Percentiles rank a stretch among this genome's conserved stretches.
phyloP scores from a whole-genome alignment of 2,329 filamentous ascomycete genomes.

The Blastomyces silverae region DNA sequence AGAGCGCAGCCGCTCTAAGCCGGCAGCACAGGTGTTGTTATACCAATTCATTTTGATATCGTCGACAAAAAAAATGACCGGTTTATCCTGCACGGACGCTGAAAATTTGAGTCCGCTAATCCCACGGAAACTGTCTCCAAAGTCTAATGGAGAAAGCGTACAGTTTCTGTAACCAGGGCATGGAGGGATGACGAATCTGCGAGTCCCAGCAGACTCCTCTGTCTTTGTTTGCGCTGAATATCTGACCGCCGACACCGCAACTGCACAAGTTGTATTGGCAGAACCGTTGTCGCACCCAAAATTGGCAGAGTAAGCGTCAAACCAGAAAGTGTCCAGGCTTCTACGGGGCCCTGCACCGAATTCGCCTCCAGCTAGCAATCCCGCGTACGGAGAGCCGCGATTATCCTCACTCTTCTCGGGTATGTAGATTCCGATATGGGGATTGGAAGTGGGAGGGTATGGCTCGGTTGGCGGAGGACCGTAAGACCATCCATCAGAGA shows the following conservation, averaged over 20 bases:
- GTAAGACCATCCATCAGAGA: conserved; percentile 47
- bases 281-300: conserved; percentile 45
- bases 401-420: conserved; percentile 28
- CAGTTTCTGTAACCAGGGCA: conserved; percentile 40
- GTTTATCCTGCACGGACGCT: conserved; percentile 38
- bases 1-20: conserved; percentile 20
- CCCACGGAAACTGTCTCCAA: conserved; percentile 37
- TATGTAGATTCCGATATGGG: conserved; percentile 45
- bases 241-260: conserved; percentile 42
- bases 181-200: conserved; percentile 38
- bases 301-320: conserved; percentile 44
- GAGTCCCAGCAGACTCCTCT: conserved; percentile 34
- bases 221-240: conserved; percentile 33
- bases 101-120: conserved; percentile 46
- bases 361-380: conserved; percentile 39
- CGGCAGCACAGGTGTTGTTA: conserved; percentile 46
- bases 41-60: conserved; percentile 45
- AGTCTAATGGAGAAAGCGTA: conserved; percentile 39
- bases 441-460: conserved; percentile 42
- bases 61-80: conserved; percentile 44
- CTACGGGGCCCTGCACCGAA: conserved; percentile 43
- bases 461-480: conserved; percentile 42
- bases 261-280: conserved; percentile 35
- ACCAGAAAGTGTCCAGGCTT: conserved; percentile 44
- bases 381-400: conserved; percentile 25